Evolutionary conservation across 1,139 yeast species (phyloP).

Genomic region (Debaryomyces coudertii): DNA sequence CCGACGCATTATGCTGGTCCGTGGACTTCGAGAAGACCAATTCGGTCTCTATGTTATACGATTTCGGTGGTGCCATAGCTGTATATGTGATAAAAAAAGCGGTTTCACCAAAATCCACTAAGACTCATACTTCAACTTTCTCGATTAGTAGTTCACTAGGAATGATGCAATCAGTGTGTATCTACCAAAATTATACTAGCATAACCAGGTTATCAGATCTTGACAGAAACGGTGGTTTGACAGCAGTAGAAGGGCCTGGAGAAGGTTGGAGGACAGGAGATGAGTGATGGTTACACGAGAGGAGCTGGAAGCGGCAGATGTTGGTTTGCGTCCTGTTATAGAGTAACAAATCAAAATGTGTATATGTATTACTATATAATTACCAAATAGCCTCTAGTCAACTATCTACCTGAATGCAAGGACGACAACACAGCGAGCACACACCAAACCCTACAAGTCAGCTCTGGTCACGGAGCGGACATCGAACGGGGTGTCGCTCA

Average conservation of each 20-base stretch:
- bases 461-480: slow-evolving; percentile 54
- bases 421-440: neutral
- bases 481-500: slow-evolving; percentile 65
- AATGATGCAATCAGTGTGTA: slow-evolving; percentile 13
- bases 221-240: too few relatives aligned
- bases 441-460: slow-evolving; percentile 24
- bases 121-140: slow-evolving; percentile 5
- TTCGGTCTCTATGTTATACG: slow-evolving; percentile 66
- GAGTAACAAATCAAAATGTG: neutral
- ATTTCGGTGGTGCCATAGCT: slow-evolving; percentile 32
- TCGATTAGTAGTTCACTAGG: slow-evolving; percentile 10
- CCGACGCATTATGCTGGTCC: slow-evolving; percentile 81
- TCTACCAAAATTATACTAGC: neutral
- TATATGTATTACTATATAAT: slow-evolving; percentile 7
- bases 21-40: slow-evolving; percentile 66
- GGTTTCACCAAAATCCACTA: neutral
- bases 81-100: neutral
- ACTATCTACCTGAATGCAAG: slow-evolving; percentile 6
- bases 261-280: too few relatives aligned
- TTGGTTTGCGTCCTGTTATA: too few relatives aligned
- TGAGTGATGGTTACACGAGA: too few relatives aligned
- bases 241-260: too few relatives aligned
- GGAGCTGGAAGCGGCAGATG: too few relatives aligned
- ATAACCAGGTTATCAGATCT: too few relatives aligned
- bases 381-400: slow-evolving; percentile 2